Conservation (phyloP, 371 early-diverging fungal species). For the Saksenaea oblongispora region DNA sequence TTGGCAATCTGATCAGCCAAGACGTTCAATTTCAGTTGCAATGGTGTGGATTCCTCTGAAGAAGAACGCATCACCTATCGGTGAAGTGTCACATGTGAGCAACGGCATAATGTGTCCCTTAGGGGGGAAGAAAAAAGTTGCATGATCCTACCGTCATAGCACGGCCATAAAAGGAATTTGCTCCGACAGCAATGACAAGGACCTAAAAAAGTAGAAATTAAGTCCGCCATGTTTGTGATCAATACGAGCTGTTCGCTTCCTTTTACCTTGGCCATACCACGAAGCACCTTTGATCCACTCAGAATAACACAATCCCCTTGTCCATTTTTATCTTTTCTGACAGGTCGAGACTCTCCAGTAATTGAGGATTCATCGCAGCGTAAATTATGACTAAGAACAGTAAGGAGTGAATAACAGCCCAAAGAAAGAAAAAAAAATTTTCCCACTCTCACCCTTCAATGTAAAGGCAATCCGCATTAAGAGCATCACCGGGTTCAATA, state of each 20-base stretch:
- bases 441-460: constrained; percentile 70
- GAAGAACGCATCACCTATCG: constrained; percentile 43
- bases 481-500: constrained; percentile 88
- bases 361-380: constrained; percentile 83
- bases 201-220: constrained; percentile 24
- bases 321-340: constrained; percentile 39
- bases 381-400: constrained; percentile 71
- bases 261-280: constrained; percentile 60
- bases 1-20: constrained; percentile 80
- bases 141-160: constrained; percentile 24
- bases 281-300: constrained; percentile 73
- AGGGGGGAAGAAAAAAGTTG: neutral
- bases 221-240: neutral
- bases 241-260: neutral
- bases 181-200: constrained; percentile 73
- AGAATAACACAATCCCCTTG: constrained; percentile 51
- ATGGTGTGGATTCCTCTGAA: constrained; percentile 69
- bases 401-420: constrained; percentile 32
- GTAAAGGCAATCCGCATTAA: constrained; percentile 82
- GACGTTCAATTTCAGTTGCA: constrained; percentile 72
- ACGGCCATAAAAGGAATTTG: constrained; percentile 60
- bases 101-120: neutral
- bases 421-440: neutral
- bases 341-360: constrained; percentile 82
- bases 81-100: neutral